These are phyloP conservation scores for Phialophora tarda DNA, from an alignment of 2,329 filamentous ascomycete genomes.

Conservation along the genomic window DNA sequence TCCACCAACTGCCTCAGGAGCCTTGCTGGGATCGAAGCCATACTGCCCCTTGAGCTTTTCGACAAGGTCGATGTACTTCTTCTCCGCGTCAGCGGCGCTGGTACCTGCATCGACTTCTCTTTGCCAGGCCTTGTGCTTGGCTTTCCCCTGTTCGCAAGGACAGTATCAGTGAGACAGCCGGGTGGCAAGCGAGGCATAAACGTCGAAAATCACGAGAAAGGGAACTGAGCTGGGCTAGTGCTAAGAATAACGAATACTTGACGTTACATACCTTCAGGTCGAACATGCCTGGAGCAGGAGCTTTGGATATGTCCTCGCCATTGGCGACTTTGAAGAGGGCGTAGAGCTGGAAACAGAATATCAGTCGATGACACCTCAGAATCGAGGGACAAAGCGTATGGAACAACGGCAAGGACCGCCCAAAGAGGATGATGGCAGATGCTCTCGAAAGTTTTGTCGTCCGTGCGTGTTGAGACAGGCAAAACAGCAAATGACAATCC, in stretches of 20 bases:
- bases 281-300: constrained; percentile 46
- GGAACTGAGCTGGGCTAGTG: constrained; percentile 60
- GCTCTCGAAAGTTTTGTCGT: neutral
- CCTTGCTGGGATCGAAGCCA: constrained; percentile 70
- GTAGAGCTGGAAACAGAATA: constrained; percentile 43
- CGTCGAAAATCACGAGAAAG: constrained; percentile 47
- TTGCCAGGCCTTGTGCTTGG: constrained; percentile 80
- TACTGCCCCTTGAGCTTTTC: constrained; percentile 72
- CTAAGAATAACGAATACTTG: neutral
- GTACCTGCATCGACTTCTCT: constrained; percentile 68
- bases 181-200: neutral
- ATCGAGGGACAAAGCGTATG: neutral
- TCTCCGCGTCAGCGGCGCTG: constrained; percentile 71
- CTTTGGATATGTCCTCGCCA: constrained; percentile 39
- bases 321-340: constrained; percentile 47
- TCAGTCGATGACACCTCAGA: neutral
- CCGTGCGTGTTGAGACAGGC: neutral
- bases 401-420: neutral
- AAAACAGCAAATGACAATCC: neutral
- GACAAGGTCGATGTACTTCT: constrained; percentile 74
- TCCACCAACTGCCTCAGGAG: constrained; percentile 61
- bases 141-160: constrained; percentile 66
- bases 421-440: neutral
- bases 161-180: neutral
- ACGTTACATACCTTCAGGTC: constrained; percentile 47